phyloP scores from a whole-genome alignment of 257 asterid species.

The Solanum sejunctum region DNA sequence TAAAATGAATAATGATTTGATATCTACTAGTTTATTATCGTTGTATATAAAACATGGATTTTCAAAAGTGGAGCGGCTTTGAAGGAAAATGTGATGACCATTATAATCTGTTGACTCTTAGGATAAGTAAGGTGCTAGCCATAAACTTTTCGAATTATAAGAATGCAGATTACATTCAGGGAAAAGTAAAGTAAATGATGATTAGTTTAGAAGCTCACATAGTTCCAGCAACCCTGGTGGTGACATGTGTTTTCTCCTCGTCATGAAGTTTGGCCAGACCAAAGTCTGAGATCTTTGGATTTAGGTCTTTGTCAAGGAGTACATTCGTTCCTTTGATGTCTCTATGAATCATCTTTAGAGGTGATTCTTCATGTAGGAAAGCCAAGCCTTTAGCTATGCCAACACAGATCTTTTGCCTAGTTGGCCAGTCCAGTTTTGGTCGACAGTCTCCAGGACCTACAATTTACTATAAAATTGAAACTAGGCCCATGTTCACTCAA shows the following conservation, averaged over 20 bases:
- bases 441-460: slow-evolving; percentile 37
- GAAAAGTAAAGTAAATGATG: background rate
- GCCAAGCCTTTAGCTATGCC: slow-evolving; percentile 53
- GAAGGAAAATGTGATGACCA: background rate
- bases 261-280: slow-evolving; percentile 64
- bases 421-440: slow-evolving; percentile 36
- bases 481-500: background rate
- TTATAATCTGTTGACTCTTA: background rate
- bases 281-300: slow-evolving; percentile 62
- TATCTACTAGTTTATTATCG: background rate
- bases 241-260: slow-evolving; percentile 50
- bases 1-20: background rate
- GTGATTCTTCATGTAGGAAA: slow-evolving; percentile 60
- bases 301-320: slow-evolving; percentile 52
- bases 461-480: background rate
- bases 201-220: slow-evolving; percentile 25
- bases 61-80: background rate
- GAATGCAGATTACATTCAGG: background rate
- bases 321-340: slow-evolving; percentile 54
- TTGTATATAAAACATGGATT: background rate
- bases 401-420: slow-evolving; percentile 34
- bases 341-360: slow-evolving; percentile 51
- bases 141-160: background rate
- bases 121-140: background rate
- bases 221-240: slow-evolving; percentile 66